Evolutionary conservation across 352 stramenopile species (phyloP), one percentile per base, ranked within the genome.

Genomic region (Phytophthora syringae): DNA sequence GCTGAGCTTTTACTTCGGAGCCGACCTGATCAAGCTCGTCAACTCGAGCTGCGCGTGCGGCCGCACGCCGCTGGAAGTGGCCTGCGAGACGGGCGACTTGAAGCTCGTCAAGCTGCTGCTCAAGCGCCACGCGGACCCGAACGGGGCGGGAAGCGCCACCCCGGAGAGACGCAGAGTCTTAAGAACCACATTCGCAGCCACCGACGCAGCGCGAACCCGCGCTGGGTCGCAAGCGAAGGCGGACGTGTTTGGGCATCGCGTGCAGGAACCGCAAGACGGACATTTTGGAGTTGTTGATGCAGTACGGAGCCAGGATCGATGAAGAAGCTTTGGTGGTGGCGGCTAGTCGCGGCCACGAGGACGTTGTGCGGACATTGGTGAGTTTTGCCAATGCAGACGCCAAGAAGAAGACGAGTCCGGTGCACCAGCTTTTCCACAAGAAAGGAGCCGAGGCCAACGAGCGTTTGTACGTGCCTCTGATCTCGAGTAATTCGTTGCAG

Each of bases 21-120:
- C 78, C 5, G 83, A 90, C 27, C 70, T 76, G 20, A 67, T 82
- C 18, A 77, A 86, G 62, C 76, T 92, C 48, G 81, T 92, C 0
- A 90, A 93, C 66, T 88, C 80, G 16, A 72, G 40, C 43, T 91
- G 84, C 59, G 70, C 67, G 16, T 92, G 85, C 48, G 85, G 85
- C 40, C 82, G 87, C 50, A 91, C 83, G 48, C 82, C 84, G 27
- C 61, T 94, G 5, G 80, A 94, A 53, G 83, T 92, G 39, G 83
- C 84, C 22, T 86, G 82, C 55, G 78, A 84, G 53, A 49, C 63
- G 1, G 82, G 79, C 18, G 76, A 92, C 68, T 52, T 52, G 21
- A 71, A 74, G 18, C 73, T 94, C 27, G 82, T 80, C 42, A 86
- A 87, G 69, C 49, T 92, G 40, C 60, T 94, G 47, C 76, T 94